phyloP scores from a whole-genome alignment of 257 asterid species.

The Solanum boliviense region DNA sequence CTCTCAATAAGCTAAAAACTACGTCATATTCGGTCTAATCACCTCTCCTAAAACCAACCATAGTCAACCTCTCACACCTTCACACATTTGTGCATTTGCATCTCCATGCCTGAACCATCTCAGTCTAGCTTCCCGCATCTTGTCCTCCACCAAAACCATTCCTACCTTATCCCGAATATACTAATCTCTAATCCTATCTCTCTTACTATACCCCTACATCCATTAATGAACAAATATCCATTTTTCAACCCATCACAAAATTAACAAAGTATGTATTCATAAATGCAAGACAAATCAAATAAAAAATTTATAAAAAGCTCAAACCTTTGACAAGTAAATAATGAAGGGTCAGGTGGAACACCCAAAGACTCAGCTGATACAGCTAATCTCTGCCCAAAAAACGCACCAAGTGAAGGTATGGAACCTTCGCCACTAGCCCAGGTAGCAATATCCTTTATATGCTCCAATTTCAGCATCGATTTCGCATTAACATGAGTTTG shows the following conservation, averaged over 20 bases:
- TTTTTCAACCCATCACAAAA: neutral
- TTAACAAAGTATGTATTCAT: neutral
- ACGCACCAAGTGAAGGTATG: slow-evolving; percentile 50
- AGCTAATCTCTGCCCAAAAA: slow-evolving; percentile 58
- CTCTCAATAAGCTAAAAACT: too few species aligned
- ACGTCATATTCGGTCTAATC: too few species aligned
- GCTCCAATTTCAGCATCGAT: slow-evolving; percentile 65
- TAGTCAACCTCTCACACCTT: too few species aligned
- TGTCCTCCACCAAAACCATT: too few species aligned
- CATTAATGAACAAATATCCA: neutral
- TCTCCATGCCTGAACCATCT: too few species aligned
- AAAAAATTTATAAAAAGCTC: too few species aligned
- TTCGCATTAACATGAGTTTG: slow-evolving; percentile 29
- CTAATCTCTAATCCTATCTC: too few species aligned
- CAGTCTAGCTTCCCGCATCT: too few species aligned
- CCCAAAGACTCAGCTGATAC: slow-evolving; percentile 46
- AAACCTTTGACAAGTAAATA: slow-evolving; percentile 65
- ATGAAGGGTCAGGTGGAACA: slow-evolving; percentile 37
- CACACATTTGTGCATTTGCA: too few species aligned
- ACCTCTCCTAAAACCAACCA: too few species aligned
- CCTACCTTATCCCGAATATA: too few species aligned
- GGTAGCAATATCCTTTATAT: slow-evolving; percentile 40
- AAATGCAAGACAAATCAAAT: neutral
- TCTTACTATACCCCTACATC: neutral
- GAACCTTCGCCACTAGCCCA: slow-evolving; percentile 42